These are phyloP conservation scores for Chaetomium strumarium DNA, from an alignment of 2,329 filamentous ascomycete genomes.

Conservation along the genomic window DNA sequence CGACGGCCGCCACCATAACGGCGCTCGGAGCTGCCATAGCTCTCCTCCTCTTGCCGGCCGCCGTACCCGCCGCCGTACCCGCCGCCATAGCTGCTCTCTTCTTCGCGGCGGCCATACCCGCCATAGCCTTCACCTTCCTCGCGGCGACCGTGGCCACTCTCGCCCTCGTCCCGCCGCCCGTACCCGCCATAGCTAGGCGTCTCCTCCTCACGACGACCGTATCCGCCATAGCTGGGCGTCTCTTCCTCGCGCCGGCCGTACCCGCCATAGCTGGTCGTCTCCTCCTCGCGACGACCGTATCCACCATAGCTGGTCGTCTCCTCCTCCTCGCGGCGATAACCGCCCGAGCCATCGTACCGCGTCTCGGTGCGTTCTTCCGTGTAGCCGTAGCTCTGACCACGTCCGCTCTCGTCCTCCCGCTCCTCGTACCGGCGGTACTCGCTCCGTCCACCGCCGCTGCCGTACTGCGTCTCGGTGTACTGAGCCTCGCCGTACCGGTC, in stretches of 20 bases:
- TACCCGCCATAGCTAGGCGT: slow-evolving; percentile 24
- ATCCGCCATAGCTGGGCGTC: neutral
- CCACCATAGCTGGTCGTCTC: slow-evolving; percentile 10
- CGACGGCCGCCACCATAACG: neutral
- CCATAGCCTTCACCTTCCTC: slow-evolving; percentile 23
- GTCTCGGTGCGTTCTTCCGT: slow-evolving; percentile 51
- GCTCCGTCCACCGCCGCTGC: slow-evolving; percentile 50
- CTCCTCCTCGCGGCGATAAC: slow-evolving; percentile 23
- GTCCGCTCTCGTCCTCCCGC: slow-evolving; percentile 36
- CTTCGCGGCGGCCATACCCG: slow-evolving; percentile 20
- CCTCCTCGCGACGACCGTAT: slow-evolving; percentile 20
- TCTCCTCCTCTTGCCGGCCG: slow-evolving; percentile 9
- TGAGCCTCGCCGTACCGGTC: slow-evolving; percentile 56
- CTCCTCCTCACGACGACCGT: slow-evolving; percentile 12
- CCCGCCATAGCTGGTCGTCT: no score
- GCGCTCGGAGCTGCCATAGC: slow-evolving; percentile 2
- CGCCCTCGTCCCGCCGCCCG: slow-evolving; percentile 16
- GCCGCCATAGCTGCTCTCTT: slow-evolving; percentile 14
- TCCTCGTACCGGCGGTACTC: slow-evolving; percentile 61
- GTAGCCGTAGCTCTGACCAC: slow-evolving; percentile 48
- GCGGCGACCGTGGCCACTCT: slow-evolving; percentile 18
- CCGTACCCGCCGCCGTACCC: slow-evolving; percentile 3
- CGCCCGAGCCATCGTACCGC: slow-evolving; percentile 39
- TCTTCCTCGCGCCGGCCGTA: slow-evolving; percentile 14
- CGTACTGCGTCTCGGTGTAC: slow-evolving; percentile 52